Evolutionary conservation across 129 eudicot genomes (phyloP).

Genomic region (Helianthus tuberosus): DNA sequence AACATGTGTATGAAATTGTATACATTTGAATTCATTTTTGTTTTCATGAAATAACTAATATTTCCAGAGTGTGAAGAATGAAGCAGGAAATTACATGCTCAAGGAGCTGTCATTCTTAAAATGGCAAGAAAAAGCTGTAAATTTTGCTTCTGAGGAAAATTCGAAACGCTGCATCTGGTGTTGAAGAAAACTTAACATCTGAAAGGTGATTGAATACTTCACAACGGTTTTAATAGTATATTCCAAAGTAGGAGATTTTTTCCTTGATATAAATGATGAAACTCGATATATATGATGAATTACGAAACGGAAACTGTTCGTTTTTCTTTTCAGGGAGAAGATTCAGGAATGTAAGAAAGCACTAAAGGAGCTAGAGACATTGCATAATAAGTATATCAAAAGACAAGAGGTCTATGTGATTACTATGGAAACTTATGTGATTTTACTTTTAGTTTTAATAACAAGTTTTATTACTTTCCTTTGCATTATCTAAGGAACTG

Average conservation of each 20-base stretch:
- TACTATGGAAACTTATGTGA: neutral
- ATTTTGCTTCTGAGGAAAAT: conserved; percentile 73
- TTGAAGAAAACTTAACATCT: conserved; percentile 59
- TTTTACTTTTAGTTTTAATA: no score
- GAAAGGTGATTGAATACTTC: conserved; percentile 57
- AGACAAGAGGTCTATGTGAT: conserved; percentile 68
- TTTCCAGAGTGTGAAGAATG: no score
- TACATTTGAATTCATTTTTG: no score
- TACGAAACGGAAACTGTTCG: neutral
- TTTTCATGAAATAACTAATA: no score
- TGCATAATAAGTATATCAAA: conserved; percentile 70
- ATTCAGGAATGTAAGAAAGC: conserved; percentile 54
- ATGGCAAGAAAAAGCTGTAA: conserved; percentile 99
- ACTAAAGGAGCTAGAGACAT: conserved; percentile 79
- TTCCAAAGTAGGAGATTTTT: no score
- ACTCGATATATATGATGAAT: neutral
- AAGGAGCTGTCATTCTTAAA: conserved; percentile 74
- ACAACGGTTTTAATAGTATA: neutral
- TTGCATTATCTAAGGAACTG: conserved; percentile 62
- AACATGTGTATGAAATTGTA: no score
- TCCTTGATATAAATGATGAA: no score
- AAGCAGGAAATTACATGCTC: conserved; percentile 92
- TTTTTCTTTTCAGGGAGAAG: conserved; percentile 59
- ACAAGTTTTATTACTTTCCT: neutral
- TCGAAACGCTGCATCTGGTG: conserved; percentile 46